Conservation (phyloP, 176 grass and related monocot genomes). For the Zea mays region Zm-B73-REFERENCE-NAM-5.0 NC_050105.1:111626001-111626500, state of each 20-base stretch:
- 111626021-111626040: not conserved
- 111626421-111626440: not conserved
- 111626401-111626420: too few relatives aligned
- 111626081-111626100: not conserved
- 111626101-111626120: not conserved
- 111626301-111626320: not conserved
- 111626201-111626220: not conserved
- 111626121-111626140: not conserved
- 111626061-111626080: not conserved
- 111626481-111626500: not conserved
- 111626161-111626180: not conserved
- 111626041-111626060: not conserved
- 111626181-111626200: not conserved
- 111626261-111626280: not conserved
- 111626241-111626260: not conserved
- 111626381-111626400: not conserved
- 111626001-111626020: not conserved
- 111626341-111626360: too few relatives aligned
- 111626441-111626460: conserved; percentile 6
- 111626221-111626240: not conserved
- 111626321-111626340: not conserved
- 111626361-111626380: not conserved
- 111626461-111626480: not conserved
- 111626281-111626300: not conserved
- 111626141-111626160: not conserved